Evolutionary conservation across 2,329 filamentous ascomycete species (phyloP).

Genomic region (Gliomastix tumulicola): DNA sequence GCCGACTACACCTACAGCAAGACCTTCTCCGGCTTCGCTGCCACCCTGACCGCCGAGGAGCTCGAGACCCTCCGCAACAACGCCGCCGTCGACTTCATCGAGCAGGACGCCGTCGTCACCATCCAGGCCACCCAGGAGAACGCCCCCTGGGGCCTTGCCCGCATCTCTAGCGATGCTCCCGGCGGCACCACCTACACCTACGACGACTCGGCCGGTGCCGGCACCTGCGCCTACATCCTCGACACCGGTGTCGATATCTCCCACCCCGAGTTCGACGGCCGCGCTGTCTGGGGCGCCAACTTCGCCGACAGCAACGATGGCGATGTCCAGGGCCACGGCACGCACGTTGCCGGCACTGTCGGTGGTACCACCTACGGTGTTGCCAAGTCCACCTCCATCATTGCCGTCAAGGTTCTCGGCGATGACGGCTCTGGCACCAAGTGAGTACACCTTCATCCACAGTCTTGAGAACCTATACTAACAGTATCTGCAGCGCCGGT

Average conservation of each 20-base stretch:
- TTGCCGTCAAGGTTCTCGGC: constrained; percentile 39
- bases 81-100: constrained; percentile 25
- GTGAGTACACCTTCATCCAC: constrained; percentile 18
- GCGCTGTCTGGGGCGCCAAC: constrained; percentile 29
- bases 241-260: constrained; percentile 44
- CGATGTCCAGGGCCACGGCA: constrained; percentile 36
- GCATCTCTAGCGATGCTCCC: constrained; percentile 24
- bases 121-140: constrained; percentile 37
- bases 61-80: constrained; percentile 15
- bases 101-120: constrained; percentile 36
- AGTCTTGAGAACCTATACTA: not conserved
- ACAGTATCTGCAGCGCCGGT: constrained; percentile 18
- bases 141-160: constrained; percentile 32
- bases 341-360: constrained; percentile 38
- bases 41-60: constrained; percentile 13
- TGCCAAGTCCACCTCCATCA: constrained; percentile 31
- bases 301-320: constrained; percentile 17
- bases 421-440: constrained; percentile 23
- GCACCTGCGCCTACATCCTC: constrained; percentile 43
- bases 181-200: constrained; percentile 27
- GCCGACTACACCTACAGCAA: constrained; percentile 22
- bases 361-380: constrained; percentile 36
- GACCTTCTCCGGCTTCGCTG: constrained; percentile 18
- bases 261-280: constrained; percentile 37
- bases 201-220: constrained; percentile 28